phyloP scores from a whole-genome alignment of 495 filamentous ascomycete species.

The Cercophora sp. region DNA sequence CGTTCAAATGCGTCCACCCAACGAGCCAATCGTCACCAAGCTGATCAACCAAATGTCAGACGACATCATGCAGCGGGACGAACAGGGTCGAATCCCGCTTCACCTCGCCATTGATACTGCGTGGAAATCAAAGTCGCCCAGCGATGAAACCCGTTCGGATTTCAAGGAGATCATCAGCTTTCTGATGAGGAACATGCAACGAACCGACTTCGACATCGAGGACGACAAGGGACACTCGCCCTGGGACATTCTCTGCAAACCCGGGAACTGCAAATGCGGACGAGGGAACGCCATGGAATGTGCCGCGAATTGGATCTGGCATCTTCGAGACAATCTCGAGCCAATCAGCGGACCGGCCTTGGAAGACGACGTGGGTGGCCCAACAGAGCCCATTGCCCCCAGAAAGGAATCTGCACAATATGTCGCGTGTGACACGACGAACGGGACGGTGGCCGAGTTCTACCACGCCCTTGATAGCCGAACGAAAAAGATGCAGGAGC shows the following conservation, averaged over 20 bases:
- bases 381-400: not conserved
- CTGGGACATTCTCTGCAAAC: constrained; percentile 6
- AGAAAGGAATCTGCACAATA: not conserved
- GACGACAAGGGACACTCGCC: constrained; percentile 2
- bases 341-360: constrained; percentile 11
- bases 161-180: not conserved
- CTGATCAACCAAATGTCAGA: constrained; percentile 4
- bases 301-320: constrained; percentile 4
- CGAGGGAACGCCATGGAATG: not conserved
- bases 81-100: constrained; percentile 10
- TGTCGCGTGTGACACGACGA: not conserved
- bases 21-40: constrained; percentile 4
- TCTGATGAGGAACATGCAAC: constrained; percentile 15
- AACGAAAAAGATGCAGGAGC: constrained; percentile 1
- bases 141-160: not conserved
- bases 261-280: not conserved
- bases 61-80: constrained; percentile 8
- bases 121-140: not conserved
- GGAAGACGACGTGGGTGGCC: not conserved
- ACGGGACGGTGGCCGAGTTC: constrained; percentile 12
- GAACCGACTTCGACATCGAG: constrained; percentile 6
- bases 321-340: constrained; percentile 10
- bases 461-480: constrained; percentile 4
- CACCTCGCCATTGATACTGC: constrained; percentile 5
- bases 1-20: not conserved